phyloP scores from a whole-genome alignment of 2,329 filamentous ascomycete species.

The Cercospora sp. region DNA sequence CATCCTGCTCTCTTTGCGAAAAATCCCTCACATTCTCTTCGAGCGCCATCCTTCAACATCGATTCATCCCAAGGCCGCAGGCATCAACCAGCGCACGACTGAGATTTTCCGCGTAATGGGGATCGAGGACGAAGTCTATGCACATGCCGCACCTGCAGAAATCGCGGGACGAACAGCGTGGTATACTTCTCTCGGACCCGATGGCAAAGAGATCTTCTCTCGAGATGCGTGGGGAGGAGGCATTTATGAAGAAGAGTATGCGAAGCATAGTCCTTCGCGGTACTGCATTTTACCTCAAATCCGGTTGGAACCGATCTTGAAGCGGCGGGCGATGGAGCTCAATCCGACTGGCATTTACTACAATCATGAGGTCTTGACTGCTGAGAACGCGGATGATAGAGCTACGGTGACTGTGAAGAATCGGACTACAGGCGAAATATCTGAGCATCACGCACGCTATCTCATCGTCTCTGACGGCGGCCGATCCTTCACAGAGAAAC shows the following conservation, averaged over 20 bases:
- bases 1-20: constrained; percentile 36
- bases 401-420: no score
- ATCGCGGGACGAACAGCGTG: constrained; percentile 36
- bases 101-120: constrained; percentile 35
- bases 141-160: constrained; percentile 24
- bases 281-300: constrained; percentile 22
- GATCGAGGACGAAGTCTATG: constrained; percentile 36
- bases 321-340: no score
- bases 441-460: no score
- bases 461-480: no score
- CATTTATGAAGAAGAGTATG: constrained; percentile 23
- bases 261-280: constrained; percentile 23
- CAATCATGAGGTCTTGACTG: no score
- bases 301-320: no score
- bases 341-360: no score
- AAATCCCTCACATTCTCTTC: constrained; percentile 35
- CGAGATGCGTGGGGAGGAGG: constrained; percentile 35
- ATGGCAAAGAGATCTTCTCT: constrained; percentile 35
- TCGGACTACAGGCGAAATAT: no score
- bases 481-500: no score
- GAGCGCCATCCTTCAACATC: constrained; percentile 38
- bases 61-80: constrained; percentile 39
- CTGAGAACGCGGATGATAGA: no score
- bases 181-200: constrained; percentile 38
- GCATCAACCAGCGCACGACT: constrained; percentile 36